phyloP scores from a whole-genome alignment of 495 filamentous ascomycete genomes.

The Aspergillus funiculosus region DNA sequence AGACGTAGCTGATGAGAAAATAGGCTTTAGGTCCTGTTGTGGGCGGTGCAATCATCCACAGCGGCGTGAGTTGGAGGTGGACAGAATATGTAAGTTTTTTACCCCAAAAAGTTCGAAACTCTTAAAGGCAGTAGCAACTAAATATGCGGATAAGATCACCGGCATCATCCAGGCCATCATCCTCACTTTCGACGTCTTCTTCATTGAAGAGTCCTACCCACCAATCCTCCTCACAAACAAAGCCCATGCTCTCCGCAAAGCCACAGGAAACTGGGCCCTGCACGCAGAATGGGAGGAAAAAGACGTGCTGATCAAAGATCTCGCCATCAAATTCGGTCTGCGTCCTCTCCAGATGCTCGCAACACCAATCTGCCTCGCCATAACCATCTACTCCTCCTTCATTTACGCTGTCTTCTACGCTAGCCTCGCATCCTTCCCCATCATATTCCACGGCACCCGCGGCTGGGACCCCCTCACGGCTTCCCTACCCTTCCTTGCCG shows the following conservation, averaged over 20 bases:
- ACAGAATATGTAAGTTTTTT: slow-evolving; percentile 23
- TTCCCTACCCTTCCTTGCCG: slow-evolving; percentile 49
- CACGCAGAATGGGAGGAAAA: slow-evolving; percentile 48
- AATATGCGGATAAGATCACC: slow-evolving; percentile 10
- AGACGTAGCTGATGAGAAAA: background rate
- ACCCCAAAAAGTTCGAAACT: no score
- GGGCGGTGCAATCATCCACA: slow-evolving; percentile 39
- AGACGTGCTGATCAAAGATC: slow-evolving; percentile 29
- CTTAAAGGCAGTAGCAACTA: background rate
- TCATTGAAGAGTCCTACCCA: slow-evolving; percentile 47
- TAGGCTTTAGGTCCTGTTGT: slow-evolving; percentile 40
- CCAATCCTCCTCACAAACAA: slow-evolving; percentile 43
- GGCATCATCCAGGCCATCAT: slow-evolving; percentile 43
- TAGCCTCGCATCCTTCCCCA: slow-evolving; percentile 43
- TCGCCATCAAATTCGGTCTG: slow-evolving; percentile 26
- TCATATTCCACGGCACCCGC: slow-evolving; percentile 44
- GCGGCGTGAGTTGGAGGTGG: slow-evolving; percentile 44
- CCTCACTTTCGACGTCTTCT: slow-evolving; percentile 33
- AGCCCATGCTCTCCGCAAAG: slow-evolving; percentile 43
- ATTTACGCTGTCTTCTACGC: slow-evolving; percentile 41
- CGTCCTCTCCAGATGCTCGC: slow-evolving; percentile 44
- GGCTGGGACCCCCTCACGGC: slow-evolving; percentile 38
- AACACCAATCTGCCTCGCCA: slow-evolving; percentile 44
- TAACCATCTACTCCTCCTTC: slow-evolving; percentile 44
- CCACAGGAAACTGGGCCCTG: slow-evolving; percentile 49